Conservation (phyloP, 2,329 filamentous ascomycete species). For the Metarhizium brunneum region DNA sequence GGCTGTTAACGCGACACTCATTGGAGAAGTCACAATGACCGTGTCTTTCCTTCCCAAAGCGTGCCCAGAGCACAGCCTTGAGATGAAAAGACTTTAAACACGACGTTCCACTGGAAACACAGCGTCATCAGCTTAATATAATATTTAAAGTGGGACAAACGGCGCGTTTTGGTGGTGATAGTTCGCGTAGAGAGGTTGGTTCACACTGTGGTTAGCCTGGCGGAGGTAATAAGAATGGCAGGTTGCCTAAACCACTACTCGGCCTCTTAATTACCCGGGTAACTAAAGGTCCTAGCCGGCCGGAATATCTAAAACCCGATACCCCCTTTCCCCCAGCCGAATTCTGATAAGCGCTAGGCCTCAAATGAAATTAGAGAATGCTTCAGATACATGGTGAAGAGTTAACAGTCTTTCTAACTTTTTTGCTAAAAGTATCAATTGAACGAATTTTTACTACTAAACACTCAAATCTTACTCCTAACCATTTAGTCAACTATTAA, state of each 20-base stretch:
- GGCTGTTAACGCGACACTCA: conserved; percentile 18
- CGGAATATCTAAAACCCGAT: neutral
- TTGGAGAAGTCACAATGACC: conserved; percentile 6
- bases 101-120: neutral
- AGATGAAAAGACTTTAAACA: neutral
- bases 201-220: no score
- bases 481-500: no score
- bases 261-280: no score
- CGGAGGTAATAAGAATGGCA: neutral
- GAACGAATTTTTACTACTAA: no score
- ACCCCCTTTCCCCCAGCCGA: no score
- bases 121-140: neutral
- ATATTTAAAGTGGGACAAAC: neutral
- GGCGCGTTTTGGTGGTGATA: neutral
- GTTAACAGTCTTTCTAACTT: neutral
- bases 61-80: neutral
- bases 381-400: neutral
- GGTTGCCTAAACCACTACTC: neutral
- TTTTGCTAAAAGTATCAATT: no score
- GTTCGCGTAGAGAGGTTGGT: neutral
- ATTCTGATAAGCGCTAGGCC: neutral
- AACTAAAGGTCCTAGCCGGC: neutral
- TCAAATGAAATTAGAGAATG: neutral
- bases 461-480: no score
- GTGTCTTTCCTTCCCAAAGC: neutral